Conservation (phyloP, 768 basidiomycete genomes). For the Leucosporidium yakuticum region DNA sequence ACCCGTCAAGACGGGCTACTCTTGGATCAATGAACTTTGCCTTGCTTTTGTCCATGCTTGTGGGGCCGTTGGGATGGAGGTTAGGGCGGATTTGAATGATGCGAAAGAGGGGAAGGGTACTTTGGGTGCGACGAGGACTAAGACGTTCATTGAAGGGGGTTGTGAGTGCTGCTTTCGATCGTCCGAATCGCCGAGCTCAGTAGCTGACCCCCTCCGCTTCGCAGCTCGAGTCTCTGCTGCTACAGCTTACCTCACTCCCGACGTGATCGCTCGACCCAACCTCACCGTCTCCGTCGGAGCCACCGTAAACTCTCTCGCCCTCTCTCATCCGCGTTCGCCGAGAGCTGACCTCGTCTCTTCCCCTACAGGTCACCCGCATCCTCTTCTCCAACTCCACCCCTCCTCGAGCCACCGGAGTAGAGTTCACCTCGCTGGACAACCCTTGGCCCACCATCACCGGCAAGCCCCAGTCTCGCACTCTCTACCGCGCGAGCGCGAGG, state of each 20-base stretch:
- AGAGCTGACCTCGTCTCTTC: background rate
- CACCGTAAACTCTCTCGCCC: background rate
- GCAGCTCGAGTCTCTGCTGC: constrained; percentile 21
- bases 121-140: background rate
- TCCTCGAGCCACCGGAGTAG: constrained; percentile 19
- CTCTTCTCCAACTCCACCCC: constrained; percentile 1
- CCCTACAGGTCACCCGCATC: constrained; percentile 12
- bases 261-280: constrained; percentile 25
- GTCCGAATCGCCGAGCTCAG: background rate
- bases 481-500: constrained; percentile 13
- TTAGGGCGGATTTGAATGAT: constrained; percentile 23
- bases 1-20: constrained; percentile 14
- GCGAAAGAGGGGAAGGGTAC: background rate
- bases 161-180: background rate
- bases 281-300: constrained; percentile 28
- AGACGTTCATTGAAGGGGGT: background rate
- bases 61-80: constrained; percentile 16
- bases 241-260: constrained; percentile 29
- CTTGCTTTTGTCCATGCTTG: constrained; percentile 16
- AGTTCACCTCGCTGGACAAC: background rate
- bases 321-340: background rate
- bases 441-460: background rate
- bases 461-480: background rate
- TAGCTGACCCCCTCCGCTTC: background rate
- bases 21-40: constrained; percentile 9